Conservation (phyloP, 352 stramenopile genomes). For the Phytophthora constricta region DNA sequence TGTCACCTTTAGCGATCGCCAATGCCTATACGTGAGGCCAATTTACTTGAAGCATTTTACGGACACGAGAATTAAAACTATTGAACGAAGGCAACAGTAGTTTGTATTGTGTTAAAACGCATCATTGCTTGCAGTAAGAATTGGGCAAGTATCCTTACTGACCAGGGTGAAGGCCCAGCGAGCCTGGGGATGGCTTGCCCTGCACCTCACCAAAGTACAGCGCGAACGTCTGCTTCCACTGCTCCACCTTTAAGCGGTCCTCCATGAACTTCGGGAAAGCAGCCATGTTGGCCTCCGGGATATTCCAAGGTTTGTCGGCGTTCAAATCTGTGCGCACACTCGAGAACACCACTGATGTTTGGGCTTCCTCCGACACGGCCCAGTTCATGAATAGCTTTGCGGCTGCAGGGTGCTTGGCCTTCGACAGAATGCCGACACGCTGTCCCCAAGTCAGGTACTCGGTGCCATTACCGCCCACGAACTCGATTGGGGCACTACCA, state of each 20-base stretch:
- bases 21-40: no score
- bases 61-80: not conserved
- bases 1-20: no score
- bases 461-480: conserved; percentile 31
- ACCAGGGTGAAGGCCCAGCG: conserved; percentile 53
- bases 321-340: conserved; percentile 53
- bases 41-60: no score
- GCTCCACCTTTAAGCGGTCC: conserved; percentile 52
- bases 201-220: conserved; percentile 66
- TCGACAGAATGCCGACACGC: conserved; percentile 56
- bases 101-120: no score
- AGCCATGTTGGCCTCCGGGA: conserved; percentile 38
- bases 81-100: no score
- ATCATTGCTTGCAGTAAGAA: no score
- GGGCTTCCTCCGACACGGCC: conserved; percentile 43
- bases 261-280: conserved; percentile 56
- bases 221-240: conserved; percentile 49
- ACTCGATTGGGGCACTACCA: conserved; percentile 10
- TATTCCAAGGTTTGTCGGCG: conserved; percentile 36
- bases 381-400: conserved; percentile 71
- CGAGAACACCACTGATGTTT: conserved; percentile 32
- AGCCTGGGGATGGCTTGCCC: conserved; percentile 43
- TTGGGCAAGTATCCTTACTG: conserved; percentile 14
- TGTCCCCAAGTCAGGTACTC: conserved; percentile 55
- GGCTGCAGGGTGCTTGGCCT: conserved; percentile 53